Percentiles rank a stretch among this genome's conserved stretches.
Conservation (phyloP, 106 monocot species). For the Gastrodia elata region DNA sequence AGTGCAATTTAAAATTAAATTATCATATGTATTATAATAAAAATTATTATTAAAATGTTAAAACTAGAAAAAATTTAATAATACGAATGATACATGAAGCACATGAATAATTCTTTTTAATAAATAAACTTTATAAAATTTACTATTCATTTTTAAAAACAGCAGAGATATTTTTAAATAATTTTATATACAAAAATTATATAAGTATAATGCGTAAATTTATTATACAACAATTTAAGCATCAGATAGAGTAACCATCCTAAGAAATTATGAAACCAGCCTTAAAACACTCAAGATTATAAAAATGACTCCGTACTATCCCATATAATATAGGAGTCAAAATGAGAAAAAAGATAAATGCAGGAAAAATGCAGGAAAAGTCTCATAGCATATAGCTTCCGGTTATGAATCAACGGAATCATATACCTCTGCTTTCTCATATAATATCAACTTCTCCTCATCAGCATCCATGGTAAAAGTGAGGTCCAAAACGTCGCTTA, state of each 20-base stretch:
- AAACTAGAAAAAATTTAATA: neutral
- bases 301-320: too few relatives aligned
- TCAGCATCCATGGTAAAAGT: constrained; percentile 98
- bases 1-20: too few relatives aligned
- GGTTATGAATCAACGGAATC: neutral
- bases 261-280: too few relatives aligned
- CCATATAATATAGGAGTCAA: neutral
- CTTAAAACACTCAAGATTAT: too few relatives aligned
- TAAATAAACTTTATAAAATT: too few relatives aligned
- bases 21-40: neutral
- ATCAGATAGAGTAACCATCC: too few relatives aligned
- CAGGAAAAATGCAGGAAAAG: neutral
- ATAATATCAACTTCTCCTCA: constrained; percentile 94
- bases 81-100: neutral
- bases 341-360: neutral
- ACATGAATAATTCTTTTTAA: too few relatives aligned
- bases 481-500: constrained; percentile 82
- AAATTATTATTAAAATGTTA: neutral
- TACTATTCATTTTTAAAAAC: too few relatives aligned
- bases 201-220: too few relatives aligned
- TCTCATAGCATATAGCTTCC: neutral
- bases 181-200: too few relatives aligned
- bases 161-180: too few relatives aligned
- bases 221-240: too few relatives aligned
- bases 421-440: constrained; percentile 76